Percentiles rank a stretch among this genome's conserved stretches.
Conservation (phyloP, 2,329 filamentous ascomycete species). For the Diaporthe ampelina region DNA sequence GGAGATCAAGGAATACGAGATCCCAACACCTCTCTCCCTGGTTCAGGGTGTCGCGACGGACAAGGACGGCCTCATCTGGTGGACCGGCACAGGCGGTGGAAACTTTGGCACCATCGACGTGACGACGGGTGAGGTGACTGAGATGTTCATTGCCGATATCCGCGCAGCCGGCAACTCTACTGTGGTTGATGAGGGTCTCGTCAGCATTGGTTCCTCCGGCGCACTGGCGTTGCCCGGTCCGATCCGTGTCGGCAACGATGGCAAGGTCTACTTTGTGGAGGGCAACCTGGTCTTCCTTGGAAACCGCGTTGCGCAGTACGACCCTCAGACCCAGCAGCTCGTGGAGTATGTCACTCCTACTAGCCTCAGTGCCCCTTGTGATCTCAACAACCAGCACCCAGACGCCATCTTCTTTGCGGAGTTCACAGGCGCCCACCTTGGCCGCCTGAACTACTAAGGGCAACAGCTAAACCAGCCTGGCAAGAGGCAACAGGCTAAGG, state of each 20-base stretch:
- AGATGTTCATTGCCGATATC: constrained; percentile 29
- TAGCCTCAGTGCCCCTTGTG: constrained; percentile 11
- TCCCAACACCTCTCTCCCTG: constrained; percentile 22
- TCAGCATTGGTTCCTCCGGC: constrained; percentile 14
- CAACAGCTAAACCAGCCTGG: neutral
- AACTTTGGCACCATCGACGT: constrained; percentile 26
- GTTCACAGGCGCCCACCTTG: constrained; percentile 8
- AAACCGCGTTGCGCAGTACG: constrained; percentile 29
- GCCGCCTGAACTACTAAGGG: constrained; percentile 15
- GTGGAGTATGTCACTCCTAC: constrained; percentile 27
- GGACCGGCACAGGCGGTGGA: constrained; percentile 4
- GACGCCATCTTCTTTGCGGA: constrained; percentile 21
- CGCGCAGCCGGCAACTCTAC: constrained; percentile 26
- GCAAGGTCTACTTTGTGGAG: constrained; percentile 29
- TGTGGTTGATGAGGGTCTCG: neutral
- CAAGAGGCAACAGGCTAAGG: neutral
- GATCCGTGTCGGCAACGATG: constrained; percentile 14
- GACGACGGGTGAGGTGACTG: constrained; percentile 22
- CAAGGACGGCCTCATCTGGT: constrained; percentile 18
- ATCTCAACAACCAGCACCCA: constrained; percentile 28
- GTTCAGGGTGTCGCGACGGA: constrained; percentile 10
- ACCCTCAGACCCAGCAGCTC: constrained; percentile 24
- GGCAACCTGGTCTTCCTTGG: constrained; percentile 28
- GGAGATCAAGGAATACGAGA: constrained; percentile 25
- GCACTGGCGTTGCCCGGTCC: neutral